phyloP scores from a whole-genome alignment of 2,329 filamentous ascomycete genomes.

The Aureobasidium sp. region DNA sequence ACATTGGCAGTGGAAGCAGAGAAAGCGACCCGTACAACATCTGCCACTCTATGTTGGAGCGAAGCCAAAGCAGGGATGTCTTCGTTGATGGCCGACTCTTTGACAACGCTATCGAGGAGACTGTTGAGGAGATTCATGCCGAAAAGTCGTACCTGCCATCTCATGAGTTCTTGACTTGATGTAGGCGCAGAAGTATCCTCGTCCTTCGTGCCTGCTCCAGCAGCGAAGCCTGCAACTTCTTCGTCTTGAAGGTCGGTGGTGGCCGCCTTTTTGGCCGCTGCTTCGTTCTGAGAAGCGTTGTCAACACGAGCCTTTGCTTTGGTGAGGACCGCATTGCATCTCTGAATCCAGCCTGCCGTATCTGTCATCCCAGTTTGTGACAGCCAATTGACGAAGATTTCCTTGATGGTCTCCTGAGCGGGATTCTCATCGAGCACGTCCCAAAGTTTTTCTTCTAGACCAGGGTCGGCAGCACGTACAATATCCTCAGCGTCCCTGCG shows the following conservation, averaged over 20 bases:
- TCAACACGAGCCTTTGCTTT: slow-evolving; percentile 69
- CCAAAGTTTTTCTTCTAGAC: slow-evolving; percentile 89
- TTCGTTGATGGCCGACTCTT: slow-evolving; percentile 70
- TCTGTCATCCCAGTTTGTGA: slow-evolving; percentile 78
- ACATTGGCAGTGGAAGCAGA: slow-evolving; percentile 94
- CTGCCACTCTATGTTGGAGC: slow-evolving; percentile 75
- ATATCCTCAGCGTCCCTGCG: slow-evolving; percentile 83
- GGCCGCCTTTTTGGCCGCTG: slow-evolving; percentile 36
- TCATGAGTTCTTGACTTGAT: slow-evolving; percentile 70
- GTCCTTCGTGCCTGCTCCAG: slow-evolving; percentile 54
- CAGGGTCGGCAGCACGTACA: slow-evolving; percentile 63
- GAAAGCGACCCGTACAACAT: slow-evolving; percentile 94
- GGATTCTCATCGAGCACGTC: slow-evolving; percentile 73
- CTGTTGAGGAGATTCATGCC: slow-evolving; percentile 84
- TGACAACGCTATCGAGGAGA: slow-evolving; percentile 69
- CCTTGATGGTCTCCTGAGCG: slow-evolving; percentile 70
- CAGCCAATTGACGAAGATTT: slow-evolving; percentile 88
- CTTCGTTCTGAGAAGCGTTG: slow-evolving; percentile 30
- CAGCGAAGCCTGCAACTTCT: slow-evolving; percentile 90
- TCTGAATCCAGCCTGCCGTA: slow-evolving; percentile 77
- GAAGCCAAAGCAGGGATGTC: slow-evolving; percentile 71
- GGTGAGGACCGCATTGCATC: slow-evolving; percentile 81
- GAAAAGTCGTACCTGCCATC: slow-evolving; percentile 94
- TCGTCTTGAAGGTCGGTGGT: slow-evolving; percentile 84
- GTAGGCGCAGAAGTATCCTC: slow-evolving; percentile 36